Evolutionary conservation across 2,329 filamentous ascomycete genomes (phyloP), one percentile per base, ranked within the genome.

Genomic region (Hymenoscyphus occultus): DNA sequence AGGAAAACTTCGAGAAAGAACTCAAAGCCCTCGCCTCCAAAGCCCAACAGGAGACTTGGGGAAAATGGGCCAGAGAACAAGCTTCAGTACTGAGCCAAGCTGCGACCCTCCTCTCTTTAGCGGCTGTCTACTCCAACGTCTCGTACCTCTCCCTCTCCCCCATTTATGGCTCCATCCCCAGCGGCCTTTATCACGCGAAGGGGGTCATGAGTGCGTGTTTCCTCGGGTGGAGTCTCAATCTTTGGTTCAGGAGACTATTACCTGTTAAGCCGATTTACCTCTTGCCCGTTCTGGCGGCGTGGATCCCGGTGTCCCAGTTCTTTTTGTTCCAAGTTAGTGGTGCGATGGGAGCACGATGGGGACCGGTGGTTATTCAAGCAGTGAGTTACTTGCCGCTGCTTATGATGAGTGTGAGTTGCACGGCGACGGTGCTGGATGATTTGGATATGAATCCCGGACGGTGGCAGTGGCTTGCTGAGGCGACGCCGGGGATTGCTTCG

Each of bases 131-230:
- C 66, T 88, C 90, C 58, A 86, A 88, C 68, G 84, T 90, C 65
- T 94, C 91, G 0, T 86, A 92, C 74, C 82, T 93, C 68, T 88
- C 86, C 48, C 82, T 98, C 40, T 91, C 92, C 22, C 95, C 95
- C 1, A 90, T 96, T 12, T 98, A 96, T 77, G 95, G 95, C 61
- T 87, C 89, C 16, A 91, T 96, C 45, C 91, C 94, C 1, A 82
- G 92, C 0, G 84, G 86, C 1, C 81, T 89, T 69, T 90, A 89
- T 76, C 94, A 97, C 76, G 79, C 82, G 61, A 84, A 85, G 74
- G 83, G 87, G 66, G 80, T 92, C 68, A 87, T 87, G 71, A 79
- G 84, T 3, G 87, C 86, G 35, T 86, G 87, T 67, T 88, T 93
- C 67, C 76, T 87, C 16, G 92, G 92, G 40, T 91, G 91, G 84